Base-by-base conservation (phyloP, 2,329 filamentous ascomycete species). In the Ophiostoma triangulosporum region DNA sequence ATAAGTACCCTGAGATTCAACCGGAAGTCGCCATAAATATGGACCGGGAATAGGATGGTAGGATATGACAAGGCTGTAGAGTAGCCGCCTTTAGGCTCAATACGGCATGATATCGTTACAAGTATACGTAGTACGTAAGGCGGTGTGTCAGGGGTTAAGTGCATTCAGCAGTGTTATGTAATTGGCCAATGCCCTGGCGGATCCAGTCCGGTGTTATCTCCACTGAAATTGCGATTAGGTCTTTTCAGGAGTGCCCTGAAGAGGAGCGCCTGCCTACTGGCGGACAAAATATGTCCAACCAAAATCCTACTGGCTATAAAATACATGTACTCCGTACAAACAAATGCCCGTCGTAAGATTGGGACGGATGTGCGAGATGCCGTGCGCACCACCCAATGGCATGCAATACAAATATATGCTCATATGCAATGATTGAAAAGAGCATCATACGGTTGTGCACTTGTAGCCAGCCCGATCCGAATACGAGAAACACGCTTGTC, bases 401-500 rank as follows among this genome's bases (percentile, higher is more conserved):
- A 43, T 46, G 43, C 24, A 45, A 14, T 14, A 15, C 33, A 17
- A 36, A 12, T 6, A 36, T 36, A 6, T 36, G 33, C 33, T n/a
- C n/a, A n/a, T n/a, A 6, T 14, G 33, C 33, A 36, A 31, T n/a
- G n/a, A 24, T 17, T 6, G 38, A 20, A 24, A 24, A 24, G 38
- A 24, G 38, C 35, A 20, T 43, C 38, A 20, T 43, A 43, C 4
- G 38, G 9, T 43, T 15, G 20, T 17, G 11, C 20, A 24, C n/a
- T n/a, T 4, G 11, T 24, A 17, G 43, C 24, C 43, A 26, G 20
- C 38, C 31, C n/a, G 27, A 26, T 38, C 50, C 53, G 45, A 52
- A 36, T 52, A 55, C 53, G 53, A 54, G 38, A 48, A 40, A 31
- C 27, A 27, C 35, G 46, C 48, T 33, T 48, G 38, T 45, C 36